Base-by-base conservation (phyloP, 2,329 filamentous ascomycete species). In the Kalmusia sp. region DNA sequence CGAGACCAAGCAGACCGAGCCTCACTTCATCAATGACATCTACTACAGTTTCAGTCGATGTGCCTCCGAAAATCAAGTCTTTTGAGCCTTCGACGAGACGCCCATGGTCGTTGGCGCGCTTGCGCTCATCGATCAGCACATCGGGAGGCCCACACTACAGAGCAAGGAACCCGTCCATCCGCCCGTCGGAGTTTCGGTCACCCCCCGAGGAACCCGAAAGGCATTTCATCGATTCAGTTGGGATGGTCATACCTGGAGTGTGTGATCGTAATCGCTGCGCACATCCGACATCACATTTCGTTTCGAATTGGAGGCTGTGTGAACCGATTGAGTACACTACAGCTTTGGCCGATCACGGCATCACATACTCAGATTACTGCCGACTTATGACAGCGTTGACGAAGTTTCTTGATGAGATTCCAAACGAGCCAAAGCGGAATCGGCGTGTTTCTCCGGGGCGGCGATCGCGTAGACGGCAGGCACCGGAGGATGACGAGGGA, bases 251-350 rank as follows among this genome's bases (percentile, higher is more conserved):
- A 24, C 64, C 65, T 12, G 65, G 65, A 8, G 63, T 67, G 2
- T 58, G 52, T 37, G 55, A 67, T 39, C 53, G 62, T 14, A 40
- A 27, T 4, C 60, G 54, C 35, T 68, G 65, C 39, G 15, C 30
- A 22, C 51, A 59, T 33, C 53, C 53, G 7, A n/a, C 38, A 11
- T 49, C 57, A 17, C 65, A 67, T 49, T 65, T 67, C 21, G 49
- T 69, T 5, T 58, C 55, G 6, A 62, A 50, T 9, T 69, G 65
- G 53, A 58, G 64, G 9, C 28, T 69, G 12, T 65, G 63, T 53
- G 54, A 66, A 40, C 64, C 63, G 9, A 59, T 62, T 3, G 65
- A 69, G 51, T 69, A 69, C 28, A 63, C 59, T 4, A 69, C 64
- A 12, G 37, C 58, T 15, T 33, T 66, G 19, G 65, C 65, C 7